These are phyloP conservation scores for Fusarium euwallaceae DNA, from an alignment of 2,329 filamentous ascomycete species.

Conservation along the genomic window DNA sequence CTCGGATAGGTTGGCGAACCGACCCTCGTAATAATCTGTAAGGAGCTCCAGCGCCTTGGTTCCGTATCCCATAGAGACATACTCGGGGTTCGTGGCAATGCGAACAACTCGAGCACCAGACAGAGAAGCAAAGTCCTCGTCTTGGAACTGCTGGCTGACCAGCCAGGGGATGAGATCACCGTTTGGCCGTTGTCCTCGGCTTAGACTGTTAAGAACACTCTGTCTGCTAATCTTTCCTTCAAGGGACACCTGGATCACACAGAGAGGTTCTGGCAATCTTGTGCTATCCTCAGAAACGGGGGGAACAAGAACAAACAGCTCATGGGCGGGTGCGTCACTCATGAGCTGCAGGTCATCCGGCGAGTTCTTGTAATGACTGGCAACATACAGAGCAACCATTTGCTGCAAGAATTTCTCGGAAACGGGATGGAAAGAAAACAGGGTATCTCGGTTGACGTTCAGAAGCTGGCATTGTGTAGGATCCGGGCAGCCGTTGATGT, in stretches of 20 bases:
- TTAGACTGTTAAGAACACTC: constrained; percentile 90
- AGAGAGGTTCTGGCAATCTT: constrained; percentile 90
- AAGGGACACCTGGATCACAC: constrained; percentile 92
- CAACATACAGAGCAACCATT: constrained; percentile 98
- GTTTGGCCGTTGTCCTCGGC: constrained; percentile 87
- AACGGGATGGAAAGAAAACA: constrained; percentile 98
- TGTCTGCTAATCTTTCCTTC: constrained; percentile 96
- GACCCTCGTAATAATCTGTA: constrained; percentile 93
- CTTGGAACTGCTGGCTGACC: constrained; percentile 97
- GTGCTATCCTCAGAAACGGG: constrained; percentile 83
- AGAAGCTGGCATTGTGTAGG: constrained; percentile 92
- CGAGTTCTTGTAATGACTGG: constrained; percentile 97
- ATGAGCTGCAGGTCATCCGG: constrained; percentile 98
- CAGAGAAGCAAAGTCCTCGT: constrained; percentile 93
- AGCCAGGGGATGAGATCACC: constrained; percentile 98
- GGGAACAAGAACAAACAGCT: constrained; percentile 93
- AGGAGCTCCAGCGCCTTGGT: constrained; percentile 89
- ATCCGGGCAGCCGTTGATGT: constrained; percentile 85
- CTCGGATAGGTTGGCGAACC: constrained; percentile 88
- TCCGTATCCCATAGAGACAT: constrained; percentile 92
- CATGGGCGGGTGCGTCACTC: constrained; percentile 97
- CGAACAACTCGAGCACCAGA: constrained; percentile 93
- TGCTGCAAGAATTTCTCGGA: constrained; percentile 98
- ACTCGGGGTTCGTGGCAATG: constrained; percentile 97
- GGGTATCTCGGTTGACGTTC: constrained; percentile 94